phyloP scores from a whole-genome alignment of 2,329 filamentous ascomycete genomes.

The Zasmidium cellare region DNA sequence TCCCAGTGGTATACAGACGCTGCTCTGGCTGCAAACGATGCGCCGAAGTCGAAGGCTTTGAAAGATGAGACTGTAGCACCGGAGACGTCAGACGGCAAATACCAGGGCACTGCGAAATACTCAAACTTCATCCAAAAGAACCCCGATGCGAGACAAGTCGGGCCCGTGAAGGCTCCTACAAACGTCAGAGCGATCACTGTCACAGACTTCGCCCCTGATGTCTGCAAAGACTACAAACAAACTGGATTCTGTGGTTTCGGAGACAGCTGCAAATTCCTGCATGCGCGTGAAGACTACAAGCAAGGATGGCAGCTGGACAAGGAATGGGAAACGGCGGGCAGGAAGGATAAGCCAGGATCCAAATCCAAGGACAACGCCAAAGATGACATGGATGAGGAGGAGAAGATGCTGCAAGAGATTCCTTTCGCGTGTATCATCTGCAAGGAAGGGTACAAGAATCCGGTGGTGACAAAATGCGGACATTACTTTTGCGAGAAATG shows the following conservation, averaged over 20 bases:
- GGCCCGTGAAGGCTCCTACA: constrained; percentile 82
- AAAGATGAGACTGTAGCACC: constrained; percentile 47
- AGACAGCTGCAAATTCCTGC: constrained; percentile 79
- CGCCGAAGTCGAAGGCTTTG: constrained; percentile 8
- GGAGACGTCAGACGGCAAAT: constrained; percentile 65
- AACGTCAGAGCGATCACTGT: constrained; percentile 90
- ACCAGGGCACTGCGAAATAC: constrained; percentile 73
- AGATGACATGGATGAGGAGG: constrained; percentile 60
- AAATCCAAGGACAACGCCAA: constrained; percentile 57
- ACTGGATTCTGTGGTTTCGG: constrained; percentile 73
- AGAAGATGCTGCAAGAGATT: constrained; percentile 75
- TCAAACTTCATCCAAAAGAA: constrained; percentile 78
- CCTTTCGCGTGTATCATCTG: constrained; percentile 91
- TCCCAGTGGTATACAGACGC: constrained; percentile 86
- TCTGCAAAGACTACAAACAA: constrained; percentile 92
- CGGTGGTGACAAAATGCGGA: constrained; percentile 84
- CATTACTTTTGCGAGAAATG: constrained; percentile 96
- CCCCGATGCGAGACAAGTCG: constrained; percentile 70
- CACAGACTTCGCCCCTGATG: constrained; percentile 87
- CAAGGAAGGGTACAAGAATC: constrained; percentile 72
- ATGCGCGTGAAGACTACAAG: constrained; percentile 76
- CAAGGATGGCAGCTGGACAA: constrained; percentile 93
- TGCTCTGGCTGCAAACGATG: constrained; percentile 36
- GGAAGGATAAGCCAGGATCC: constrained; percentile 53
- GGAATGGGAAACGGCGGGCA: constrained; percentile 85